Percentiles rank a stretch among this genome's conserved stretches.
These are phyloP conservation scores for Aspergillus funiculosus DNA, from an alignment of 495 filamentous ascomycete species.

Conservation along the genomic window DNA sequence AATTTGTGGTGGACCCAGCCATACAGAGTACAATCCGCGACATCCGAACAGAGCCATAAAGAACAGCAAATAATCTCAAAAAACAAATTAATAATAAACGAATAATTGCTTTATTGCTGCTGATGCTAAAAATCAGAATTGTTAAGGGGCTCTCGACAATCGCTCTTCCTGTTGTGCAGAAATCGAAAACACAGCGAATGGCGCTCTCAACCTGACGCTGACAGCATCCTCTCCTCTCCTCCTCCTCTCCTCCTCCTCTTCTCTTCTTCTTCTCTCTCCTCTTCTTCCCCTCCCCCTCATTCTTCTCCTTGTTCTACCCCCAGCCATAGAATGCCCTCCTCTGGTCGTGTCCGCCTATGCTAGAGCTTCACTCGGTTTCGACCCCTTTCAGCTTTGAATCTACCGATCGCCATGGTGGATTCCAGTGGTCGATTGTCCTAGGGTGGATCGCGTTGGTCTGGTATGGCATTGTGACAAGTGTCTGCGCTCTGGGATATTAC, in stretches of 20 bases:
- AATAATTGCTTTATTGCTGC: too few relatives aligned
- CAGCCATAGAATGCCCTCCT: constrained; percentile 25
- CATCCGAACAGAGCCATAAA: constrained; percentile 12
- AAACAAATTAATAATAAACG: too few relatives aligned
- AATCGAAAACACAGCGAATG: too few relatives aligned
- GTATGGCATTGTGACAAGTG: constrained; percentile 49
- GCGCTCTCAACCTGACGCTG: too few relatives aligned
- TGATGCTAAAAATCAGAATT: too few relatives aligned
- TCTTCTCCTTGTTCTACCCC: neutral
- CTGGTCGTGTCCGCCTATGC: constrained; percentile 29
- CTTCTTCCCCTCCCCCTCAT: neutral
- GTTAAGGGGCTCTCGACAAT: neutral
- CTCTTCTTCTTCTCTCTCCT: neutral
- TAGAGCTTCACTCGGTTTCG: constrained; percentile 26
- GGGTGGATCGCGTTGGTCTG: constrained; percentile 54
- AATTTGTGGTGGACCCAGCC: neutral
- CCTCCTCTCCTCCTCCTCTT: neutral
- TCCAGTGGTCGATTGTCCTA: constrained; percentile 29
- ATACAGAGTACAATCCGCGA: constrained; percentile 6
- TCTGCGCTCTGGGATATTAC: constrained; percentile 53
- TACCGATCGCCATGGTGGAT: constrained; percentile 32
- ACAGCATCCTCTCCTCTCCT: neutral
- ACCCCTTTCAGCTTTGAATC: constrained; percentile 22
- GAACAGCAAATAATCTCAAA: too few relatives aligned
- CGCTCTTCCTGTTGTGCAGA: neutral